Evolutionary conservation across 1,284 basidiomycete genomes (phyloP), one percentile per base, ranked within the genome.

Genomic region (Phenoliferia sp.): DNA sequence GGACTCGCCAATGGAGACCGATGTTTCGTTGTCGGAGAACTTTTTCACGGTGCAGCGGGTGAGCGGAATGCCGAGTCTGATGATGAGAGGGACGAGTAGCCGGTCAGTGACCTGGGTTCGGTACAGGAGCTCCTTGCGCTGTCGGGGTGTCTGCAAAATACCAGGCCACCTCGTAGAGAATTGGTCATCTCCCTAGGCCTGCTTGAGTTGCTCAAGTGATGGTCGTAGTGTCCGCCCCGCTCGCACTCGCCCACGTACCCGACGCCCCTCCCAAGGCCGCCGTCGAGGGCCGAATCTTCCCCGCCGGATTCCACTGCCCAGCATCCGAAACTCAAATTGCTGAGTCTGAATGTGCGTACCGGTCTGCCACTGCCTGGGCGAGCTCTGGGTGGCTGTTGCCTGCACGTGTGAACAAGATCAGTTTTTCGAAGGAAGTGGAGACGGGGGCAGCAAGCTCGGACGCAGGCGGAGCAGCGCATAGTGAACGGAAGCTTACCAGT

Each of bases 371-470:
- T 69, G 88, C 85, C 79, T 90, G 86, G 77, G 95, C 95, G 81
- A 99, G 90, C 85, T 93, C 90, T 73, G 94, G 93, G 83, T 99
- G 95, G 80, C 92, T 93, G 84, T 97, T 99, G 80, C 95, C 94
- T 97, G 81, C 44, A 68, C 9, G 19, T 6, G 22, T 29, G 36
- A 32, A 35, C 28, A 28, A 58, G 29, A 26, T 19, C 32, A 28
- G 34, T 33, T 29, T n/a, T 29, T 7, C 52, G 48, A n/a, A n/a
- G n/a, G n/a, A n/a, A 52, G 48, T 59, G 50, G 55, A 35, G 63
- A 22, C 65, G 55, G 55, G 63, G 56, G 52, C 59, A 52, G 54
- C 2, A 3, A 28, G 44, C 33, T 28, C 33, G 28, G 28, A 44
- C 16, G 29, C 26, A n/a, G 50, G 22, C 17, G 2, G 36, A 44